Evolutionary conservation across 2,329 filamentous ascomycete genomes (phyloP).

Genomic region (Clonostachys chloroleuca): DNA sequence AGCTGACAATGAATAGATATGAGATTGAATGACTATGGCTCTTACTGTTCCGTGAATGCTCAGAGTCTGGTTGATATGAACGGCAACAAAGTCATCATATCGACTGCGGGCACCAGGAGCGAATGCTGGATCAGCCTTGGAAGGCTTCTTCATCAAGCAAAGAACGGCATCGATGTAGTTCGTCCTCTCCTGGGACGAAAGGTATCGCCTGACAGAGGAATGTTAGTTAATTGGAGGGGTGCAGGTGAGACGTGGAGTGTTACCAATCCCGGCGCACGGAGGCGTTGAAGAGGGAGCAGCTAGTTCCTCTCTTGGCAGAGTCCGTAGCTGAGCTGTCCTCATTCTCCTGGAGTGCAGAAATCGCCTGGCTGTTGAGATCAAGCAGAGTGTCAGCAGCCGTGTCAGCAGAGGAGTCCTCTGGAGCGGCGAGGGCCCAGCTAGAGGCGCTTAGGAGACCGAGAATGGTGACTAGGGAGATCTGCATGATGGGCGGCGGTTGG

Average conservation of each 20-base stretch:
- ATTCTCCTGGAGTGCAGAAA: too few relatives aligned
- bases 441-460: too few relatives aligned
- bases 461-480: too few relatives aligned
- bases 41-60: constrained; percentile 15
- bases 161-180: constrained; percentile 15
- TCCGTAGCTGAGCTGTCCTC: too few relatives aligned
- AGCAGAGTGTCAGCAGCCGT: too few relatives aligned
- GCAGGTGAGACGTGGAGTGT: too few relatives aligned
- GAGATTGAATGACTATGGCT: not conserved
- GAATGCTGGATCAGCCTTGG: constrained; percentile 9
- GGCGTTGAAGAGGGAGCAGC: not conserved
- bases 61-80: constrained; percentile 20
- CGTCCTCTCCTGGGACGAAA: constrained; percentile 6
- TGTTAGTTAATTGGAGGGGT: too few relatives aligned
- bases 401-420: too few relatives aligned
- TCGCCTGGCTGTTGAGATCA: too few relatives aligned
- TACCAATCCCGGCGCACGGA: not conserved
- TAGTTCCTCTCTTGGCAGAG: not conserved
- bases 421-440: too few relatives aligned
- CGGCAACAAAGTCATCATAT: constrained; percentile 23
- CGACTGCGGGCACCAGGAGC: constrained; percentile 16
- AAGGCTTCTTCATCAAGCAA: constrained; percentile 12
- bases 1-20: not conserved
- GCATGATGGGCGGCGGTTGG: too few relatives aligned
- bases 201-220: too few relatives aligned